Conservation (phyloP, 1,139 yeast species). For the Geotrichum europaeum region DNA sequence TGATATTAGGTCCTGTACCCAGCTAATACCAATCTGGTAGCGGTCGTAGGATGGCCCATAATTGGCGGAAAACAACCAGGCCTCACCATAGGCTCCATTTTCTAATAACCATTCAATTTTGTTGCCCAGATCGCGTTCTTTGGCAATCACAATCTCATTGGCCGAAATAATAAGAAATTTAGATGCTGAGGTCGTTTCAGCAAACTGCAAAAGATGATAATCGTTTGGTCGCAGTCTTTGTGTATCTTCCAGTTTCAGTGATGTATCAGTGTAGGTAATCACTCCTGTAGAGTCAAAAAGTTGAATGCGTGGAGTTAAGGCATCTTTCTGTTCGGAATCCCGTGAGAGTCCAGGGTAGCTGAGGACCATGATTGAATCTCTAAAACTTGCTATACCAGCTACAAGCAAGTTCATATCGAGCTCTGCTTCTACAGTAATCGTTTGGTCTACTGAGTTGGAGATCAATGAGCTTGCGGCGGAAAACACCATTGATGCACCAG, state of each 20-base stretch:
- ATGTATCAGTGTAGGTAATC: constrained; percentile 73
- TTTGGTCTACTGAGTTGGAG: constrained; percentile 41
- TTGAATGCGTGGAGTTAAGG: constrained; percentile 48
- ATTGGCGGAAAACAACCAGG: constrained; percentile 69
- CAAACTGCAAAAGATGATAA: constrained; percentile 44
- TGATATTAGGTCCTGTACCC: constrained; percentile 50
- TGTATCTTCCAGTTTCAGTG: constrained; percentile 48
- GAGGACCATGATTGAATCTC: constrained; percentile 32
- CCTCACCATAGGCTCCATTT: constrained; percentile 49
- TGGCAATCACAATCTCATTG: constrained; percentile 70
- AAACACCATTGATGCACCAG: constrained; percentile 23
- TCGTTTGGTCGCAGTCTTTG: constrained; percentile 71
- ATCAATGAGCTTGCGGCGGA: constrained; percentile 19
- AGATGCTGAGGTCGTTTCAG: constrained; percentile 17
- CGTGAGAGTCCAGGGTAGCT: constrained; percentile 38
- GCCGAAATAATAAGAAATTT: constrained; percentile 70
- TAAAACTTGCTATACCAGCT: constrained; percentile 72
- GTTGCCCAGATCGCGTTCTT: constrained; percentile 62
- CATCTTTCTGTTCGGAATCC: constrained; percentile 55
- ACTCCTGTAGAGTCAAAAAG: constrained; percentile 49
- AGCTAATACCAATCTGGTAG: constrained; percentile 54
- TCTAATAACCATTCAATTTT: constrained; percentile 66
- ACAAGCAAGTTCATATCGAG: constrained; percentile 54
- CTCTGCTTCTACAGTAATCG: constrained; percentile 51
- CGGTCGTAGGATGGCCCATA: constrained; percentile 48